Percentiles rank a stretch among this genome's conserved stretches.
These are phyloP conservation scores for Tricholoma sp. DNA, from an alignment of 768 basidiomycete species.

Conservation along the genomic window DNA sequence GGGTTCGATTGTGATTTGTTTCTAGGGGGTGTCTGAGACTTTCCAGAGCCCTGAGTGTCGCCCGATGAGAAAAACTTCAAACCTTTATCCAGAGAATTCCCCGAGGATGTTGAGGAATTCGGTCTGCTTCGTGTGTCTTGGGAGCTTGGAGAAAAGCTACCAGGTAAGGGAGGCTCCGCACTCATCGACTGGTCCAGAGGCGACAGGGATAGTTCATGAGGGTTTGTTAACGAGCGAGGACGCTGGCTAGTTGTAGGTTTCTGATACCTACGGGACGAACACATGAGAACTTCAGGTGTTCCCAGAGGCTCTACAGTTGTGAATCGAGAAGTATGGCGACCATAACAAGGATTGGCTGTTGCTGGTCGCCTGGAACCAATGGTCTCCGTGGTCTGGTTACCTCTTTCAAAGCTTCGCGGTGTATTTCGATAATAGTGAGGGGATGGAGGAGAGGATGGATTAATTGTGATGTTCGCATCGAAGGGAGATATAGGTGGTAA, in stretches of 20 bases:
- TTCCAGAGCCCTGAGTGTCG: not conserved
- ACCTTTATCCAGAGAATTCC: conserved; percentile 38
- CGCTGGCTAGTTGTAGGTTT: conserved; percentile 19
- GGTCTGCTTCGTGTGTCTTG: not conserved
- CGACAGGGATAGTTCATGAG: conserved; percentile 53
- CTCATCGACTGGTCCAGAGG: not conserved
- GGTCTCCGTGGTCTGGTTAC: not conserved
- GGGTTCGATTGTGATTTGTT: conserved; percentile 16
- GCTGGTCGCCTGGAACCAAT: not conserved
- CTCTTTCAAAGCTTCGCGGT: conserved; percentile 34
- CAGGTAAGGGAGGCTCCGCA: conserved; percentile 20
- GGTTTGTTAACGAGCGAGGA: conserved; percentile 53
- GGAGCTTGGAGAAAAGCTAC: conserved; percentile 3
- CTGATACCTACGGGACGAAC: not conserved
- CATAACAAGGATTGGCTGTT: not conserved
- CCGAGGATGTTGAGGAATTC: conserved; percentile 34
- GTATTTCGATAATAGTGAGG: conserved; percentile 29
- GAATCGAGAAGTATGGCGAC: not conserved
- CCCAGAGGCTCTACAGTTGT: not conserved
- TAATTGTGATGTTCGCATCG: conserved; percentile 17
- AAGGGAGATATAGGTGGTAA: conserved; percentile 27
- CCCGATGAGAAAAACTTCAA: not conserved
- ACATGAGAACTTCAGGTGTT: not conserved
- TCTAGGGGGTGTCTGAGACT: not conserved
- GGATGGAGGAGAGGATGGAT: conserved; percentile 29